phyloP scores from a whole-genome alignment of 139 green algal species.

The Auxenochlorella pyrenoidosa region DNA sequence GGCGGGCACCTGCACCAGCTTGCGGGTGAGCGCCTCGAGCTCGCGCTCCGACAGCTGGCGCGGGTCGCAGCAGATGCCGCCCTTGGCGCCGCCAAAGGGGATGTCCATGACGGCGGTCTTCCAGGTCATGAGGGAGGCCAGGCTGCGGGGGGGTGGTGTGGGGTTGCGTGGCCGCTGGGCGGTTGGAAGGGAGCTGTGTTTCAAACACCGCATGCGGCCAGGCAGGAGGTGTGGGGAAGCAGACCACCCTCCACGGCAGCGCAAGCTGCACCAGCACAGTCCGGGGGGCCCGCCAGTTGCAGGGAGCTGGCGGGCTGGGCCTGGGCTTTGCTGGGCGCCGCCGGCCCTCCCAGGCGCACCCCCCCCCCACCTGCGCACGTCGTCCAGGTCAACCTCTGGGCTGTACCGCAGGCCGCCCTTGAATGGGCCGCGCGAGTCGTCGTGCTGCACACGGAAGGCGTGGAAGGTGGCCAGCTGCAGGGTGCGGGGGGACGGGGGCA shows the following conservation, averaged over 20 bases:
- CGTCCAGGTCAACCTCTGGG: slow-evolving; percentile 80
- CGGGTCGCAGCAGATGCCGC: slow-evolving; percentile 78
- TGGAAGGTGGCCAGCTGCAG: slow-evolving; percentile 63
- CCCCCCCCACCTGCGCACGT: slow-evolving; percentile 65
- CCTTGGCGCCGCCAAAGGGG: slow-evolving; percentile 95
- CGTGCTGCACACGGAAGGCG: slow-evolving; percentile 91
- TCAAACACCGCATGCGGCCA: too few species aligned
- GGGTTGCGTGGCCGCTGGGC: background rate
- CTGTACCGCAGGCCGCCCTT: slow-evolving; percentile 89
- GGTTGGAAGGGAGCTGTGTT: too few species aligned
- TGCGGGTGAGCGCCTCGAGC: slow-evolving; percentile 91
- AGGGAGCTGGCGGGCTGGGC: too few species aligned
- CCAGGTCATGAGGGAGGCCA: slow-evolving; percentile 93
- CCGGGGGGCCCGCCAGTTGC: too few species aligned
- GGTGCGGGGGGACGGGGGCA: background rate
- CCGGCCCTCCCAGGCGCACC: too few species aligned
- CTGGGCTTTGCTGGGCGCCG: too few species aligned
- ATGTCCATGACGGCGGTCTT: slow-evolving; percentile 97
- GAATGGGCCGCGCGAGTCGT: slow-evolving; percentile 89
- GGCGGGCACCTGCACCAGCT: slow-evolving; percentile 80
- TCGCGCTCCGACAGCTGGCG: slow-evolving; percentile 75
- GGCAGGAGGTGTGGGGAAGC: too few species aligned
- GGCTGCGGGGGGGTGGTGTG: slow-evolving; percentile 37
- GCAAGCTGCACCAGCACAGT: too few species aligned
- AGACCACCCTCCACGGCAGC: too few species aligned